These are phyloP conservation scores for Boletus rubropictus DNA, from an alignment of 768 basidiomycete genomes.

Conservation along the genomic window DNA sequence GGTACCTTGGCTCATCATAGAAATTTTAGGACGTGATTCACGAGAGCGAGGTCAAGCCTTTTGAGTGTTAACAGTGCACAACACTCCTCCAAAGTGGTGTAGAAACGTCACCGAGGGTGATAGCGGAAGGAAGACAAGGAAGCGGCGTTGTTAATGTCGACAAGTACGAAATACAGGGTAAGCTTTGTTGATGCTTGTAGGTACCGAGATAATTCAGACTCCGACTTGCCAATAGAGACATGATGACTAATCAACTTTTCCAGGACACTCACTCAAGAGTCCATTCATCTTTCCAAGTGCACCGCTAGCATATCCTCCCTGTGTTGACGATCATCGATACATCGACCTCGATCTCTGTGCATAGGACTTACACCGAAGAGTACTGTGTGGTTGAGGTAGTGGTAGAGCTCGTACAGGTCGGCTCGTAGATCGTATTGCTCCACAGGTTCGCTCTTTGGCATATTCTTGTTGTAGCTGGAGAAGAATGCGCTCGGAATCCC, in stretches of 20 bases:
- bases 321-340: background rate
- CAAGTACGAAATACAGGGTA: no score
- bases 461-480: slow-evolving; percentile 54
- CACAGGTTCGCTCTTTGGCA: slow-evolving; percentile 59
- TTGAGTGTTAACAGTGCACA: background rate
- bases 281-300: slow-evolving; percentile 44
- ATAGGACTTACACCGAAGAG: slow-evolving; percentile 61
- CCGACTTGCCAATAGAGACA: slow-evolving; percentile 2
- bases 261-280: slow-evolving; percentile 35
- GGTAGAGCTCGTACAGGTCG: slow-evolving; percentile 74
- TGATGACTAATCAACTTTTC: slow-evolving; percentile 13
- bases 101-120: slow-evolving; percentile 1
- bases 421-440: slow-evolving; percentile 58
- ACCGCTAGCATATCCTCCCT: slow-evolving; percentile 49
- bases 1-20: slow-evolving; percentile 31
- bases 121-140: slow-evolving; percentile 8
- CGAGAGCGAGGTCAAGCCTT: background rate
- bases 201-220: slow-evolving; percentile 6
- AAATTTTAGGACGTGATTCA: background rate
- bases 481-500: slow-evolving; percentile 65
- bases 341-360: background rate
- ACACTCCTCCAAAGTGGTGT: background rate
- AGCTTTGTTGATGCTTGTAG: slow-evolving; percentile 28
- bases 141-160: slow-evolving; percentile 16
- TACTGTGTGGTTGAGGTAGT: slow-evolving; percentile 77